Base-by-base conservation (phyloP, 2,329 filamentous ascomycete species). In the Stromatinia cepivora region DNA sequence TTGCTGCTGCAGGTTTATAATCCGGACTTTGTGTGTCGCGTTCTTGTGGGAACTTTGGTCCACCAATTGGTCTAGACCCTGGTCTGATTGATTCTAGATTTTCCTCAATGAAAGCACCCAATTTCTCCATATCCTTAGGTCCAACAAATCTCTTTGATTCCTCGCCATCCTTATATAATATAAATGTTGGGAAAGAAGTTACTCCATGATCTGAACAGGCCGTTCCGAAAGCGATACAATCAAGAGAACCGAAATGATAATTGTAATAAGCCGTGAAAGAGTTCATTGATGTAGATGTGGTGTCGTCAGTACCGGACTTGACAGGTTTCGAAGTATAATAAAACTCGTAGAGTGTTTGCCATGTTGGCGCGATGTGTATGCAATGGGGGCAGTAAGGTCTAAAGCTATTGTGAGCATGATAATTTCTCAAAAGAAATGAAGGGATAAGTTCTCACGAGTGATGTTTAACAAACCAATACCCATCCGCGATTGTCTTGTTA, bases 281-380 rank as follows among this genome's bases (percentile, higher is more conserved):
- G 53, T 85, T 81, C 22, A 81, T 77, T 72, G 82, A 86, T 74
- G 79, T 82, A 75, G 81, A 83, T 75, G 79, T 81, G 31, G 80
- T 62, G 80, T 71, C 84, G 80, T 63, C 66, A 7, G 73, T 52
- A 20, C 72, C 61, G 15, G 70, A 67, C 34, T 77, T 75, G 15
- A 90, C 82, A 22, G 91, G 90, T 76, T 93, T 90, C 50, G 92
- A 95, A 50, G 94, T 97, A 82, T 92, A 75, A 61, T 75, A 99
- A 80, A 90, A 97, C 82, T 99, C 95, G 84, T 98, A 97, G 20
- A 94, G 81, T 7, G 94, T 97, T 81, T 98, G 93, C 84, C 88
- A 97, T 64, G 88, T 90, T 10, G 95, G 95, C 66, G 92, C 93
- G 77, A 93, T 92, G 31, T 72, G 69, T 34, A 74, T 65, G 66